phyloP scores from a whole-genome alignment of 345 rosid species.

The Trapa bicornis region DNA sequence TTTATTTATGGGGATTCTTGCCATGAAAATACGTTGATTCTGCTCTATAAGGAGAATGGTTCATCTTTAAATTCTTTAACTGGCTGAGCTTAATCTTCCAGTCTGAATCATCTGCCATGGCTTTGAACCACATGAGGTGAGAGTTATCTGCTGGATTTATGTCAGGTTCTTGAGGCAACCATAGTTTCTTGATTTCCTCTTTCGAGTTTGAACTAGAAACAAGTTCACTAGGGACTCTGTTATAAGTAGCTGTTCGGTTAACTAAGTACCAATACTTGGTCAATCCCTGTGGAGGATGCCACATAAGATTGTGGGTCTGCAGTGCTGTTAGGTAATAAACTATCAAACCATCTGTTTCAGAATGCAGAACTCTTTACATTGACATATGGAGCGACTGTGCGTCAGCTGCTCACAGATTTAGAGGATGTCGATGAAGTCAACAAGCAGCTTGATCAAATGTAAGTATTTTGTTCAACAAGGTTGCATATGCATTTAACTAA shows the following conservation, averaged over 20 bases:
- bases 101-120: neutral
- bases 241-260: neutral
- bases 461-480: neutral
- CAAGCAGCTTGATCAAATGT: conserved; percentile 99
- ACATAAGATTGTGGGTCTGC: neutral
- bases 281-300: neutral
- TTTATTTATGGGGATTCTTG: too few relatives aligned
- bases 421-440: conserved; percentile 97
- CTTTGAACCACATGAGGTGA: neutral
- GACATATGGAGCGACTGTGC: conserved; percentile 84
- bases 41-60: too few relatives aligned
- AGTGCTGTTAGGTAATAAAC: neutral
- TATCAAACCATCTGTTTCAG: conserved; percentile 21
- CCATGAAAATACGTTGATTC: too few relatives aligned
- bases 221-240: neutral
- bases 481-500: neutral
- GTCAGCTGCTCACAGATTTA: conserved; percentile 82
- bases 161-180: too few relatives aligned
- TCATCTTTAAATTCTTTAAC: neutral
- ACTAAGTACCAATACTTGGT: neutral
- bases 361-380: conserved; percentile 87
- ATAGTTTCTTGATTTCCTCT: too few relatives aligned
- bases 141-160: neutral
- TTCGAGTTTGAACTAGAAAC: too few relatives aligned
- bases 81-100: conserved; percentile 3